A percentile compares a stretch with the other conserved stretches of the same genome.
Evolutionary conservation across 768 basidiomycete genomes (phyloP).

Genomic region (Amylocystis lapponica): DNA sequence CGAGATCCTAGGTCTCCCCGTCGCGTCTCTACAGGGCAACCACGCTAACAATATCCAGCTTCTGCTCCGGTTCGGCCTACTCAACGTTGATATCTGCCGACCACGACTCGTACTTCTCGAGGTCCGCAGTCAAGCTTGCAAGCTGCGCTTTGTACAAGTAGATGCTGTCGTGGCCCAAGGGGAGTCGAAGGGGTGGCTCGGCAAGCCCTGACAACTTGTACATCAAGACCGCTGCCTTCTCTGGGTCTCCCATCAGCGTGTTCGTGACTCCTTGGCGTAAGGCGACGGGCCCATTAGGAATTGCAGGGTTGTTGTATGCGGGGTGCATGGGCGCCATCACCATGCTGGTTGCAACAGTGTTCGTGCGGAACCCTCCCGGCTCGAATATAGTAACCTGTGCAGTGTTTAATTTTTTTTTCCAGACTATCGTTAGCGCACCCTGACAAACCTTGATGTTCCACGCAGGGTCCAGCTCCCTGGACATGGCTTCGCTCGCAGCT

Average conservation of each 20-base stretch:
- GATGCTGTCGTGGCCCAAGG: conserved; percentile 15
- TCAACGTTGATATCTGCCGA: conserved; percentile 5
- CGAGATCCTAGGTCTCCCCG: too few relatives aligned
- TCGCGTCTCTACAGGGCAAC: too few relatives aligned
- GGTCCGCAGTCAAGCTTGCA: background rate
- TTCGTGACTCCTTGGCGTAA: conserved; percentile 1
- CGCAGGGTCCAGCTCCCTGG: conserved; percentile 26
- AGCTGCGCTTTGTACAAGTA: background rate
- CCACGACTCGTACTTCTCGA: conserved; percentile 15
- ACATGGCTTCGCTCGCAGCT: background rate
- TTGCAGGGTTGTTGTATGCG: conserved; percentile 10
- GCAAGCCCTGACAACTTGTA: conserved; percentile 11
- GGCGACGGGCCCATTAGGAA: background rate
- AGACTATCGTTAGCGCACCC: too few relatives aligned
- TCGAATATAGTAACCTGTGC: conserved; percentile 18
- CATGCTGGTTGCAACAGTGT: background rate
- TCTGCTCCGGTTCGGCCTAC: too few relatives aligned
- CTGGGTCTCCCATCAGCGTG: too few relatives aligned
- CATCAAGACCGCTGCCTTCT: conserved; percentile 15
- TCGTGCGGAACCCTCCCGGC: conserved; percentile 15
- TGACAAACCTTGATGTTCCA: conserved; percentile 33
- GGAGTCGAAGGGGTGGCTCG: conserved; percentile 15
- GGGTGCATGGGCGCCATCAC: conserved; percentile 3
- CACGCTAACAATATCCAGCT: too few relatives aligned
- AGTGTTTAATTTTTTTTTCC: too few relatives aligned